Conservation (phyloP, 2,329 filamentous ascomycete species). For the Thielaviopsis euricoi region DNA sequence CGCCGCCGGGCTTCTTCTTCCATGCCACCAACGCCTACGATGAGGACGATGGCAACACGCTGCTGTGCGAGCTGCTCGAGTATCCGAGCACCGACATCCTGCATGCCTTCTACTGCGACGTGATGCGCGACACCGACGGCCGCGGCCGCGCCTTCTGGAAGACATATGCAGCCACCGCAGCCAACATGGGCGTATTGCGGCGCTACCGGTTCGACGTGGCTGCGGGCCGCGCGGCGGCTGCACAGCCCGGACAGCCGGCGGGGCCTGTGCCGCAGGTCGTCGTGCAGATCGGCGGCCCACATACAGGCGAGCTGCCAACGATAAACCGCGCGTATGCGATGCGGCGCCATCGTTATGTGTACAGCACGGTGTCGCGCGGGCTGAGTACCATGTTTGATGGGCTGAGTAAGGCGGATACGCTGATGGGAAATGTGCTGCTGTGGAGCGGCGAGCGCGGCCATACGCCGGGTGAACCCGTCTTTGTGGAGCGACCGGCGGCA, state of each 20-base stretch:
- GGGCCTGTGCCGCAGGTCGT: slow-evolving; percentile 16
- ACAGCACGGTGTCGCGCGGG: slow-evolving; percentile 38
- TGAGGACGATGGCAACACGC: slow-evolving; percentile 28
- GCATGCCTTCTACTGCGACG: slow-evolving; percentile 51
- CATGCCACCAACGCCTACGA: slow-evolving; percentile 68
- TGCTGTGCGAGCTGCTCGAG: slow-evolving; percentile 48
- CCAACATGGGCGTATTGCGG: slow-evolving; percentile 21
- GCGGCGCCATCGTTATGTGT: slow-evolving; percentile 42
- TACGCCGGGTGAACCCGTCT: slow-evolving; percentile 54
- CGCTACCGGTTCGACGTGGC: slow-evolving; percentile 27
- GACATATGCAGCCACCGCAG: slow-evolving; percentile 21
- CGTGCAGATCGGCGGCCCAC: slow-evolving; percentile 32
- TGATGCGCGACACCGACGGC: slow-evolving; percentile 37
- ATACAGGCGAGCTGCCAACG: slow-evolving; percentile 46
- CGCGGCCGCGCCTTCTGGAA: slow-evolving; percentile 28
- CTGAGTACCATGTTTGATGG: slow-evolving; percentile 44
- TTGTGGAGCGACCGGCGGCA: slow-evolving; percentile 30
- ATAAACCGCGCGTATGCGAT: slow-evolving; percentile 43
- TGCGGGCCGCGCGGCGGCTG: slow-evolving; percentile 12
- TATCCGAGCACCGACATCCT: slow-evolving; percentile 52
- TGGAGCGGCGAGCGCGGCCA: slow-evolving; percentile 44
- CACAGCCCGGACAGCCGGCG: not conserved
- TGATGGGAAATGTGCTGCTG: slow-evolving; percentile 31
- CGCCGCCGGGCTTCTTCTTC: slow-evolving; percentile 58
- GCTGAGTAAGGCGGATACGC: slow-evolving; percentile 48